Percentiles rank a stretch among this genome's conserved stretches.
These are phyloP conservation scores for Coemansia sp. DNA, from an alignment of 192 early-diverging fungal genomes.

Conservation along the genomic window DNA sequence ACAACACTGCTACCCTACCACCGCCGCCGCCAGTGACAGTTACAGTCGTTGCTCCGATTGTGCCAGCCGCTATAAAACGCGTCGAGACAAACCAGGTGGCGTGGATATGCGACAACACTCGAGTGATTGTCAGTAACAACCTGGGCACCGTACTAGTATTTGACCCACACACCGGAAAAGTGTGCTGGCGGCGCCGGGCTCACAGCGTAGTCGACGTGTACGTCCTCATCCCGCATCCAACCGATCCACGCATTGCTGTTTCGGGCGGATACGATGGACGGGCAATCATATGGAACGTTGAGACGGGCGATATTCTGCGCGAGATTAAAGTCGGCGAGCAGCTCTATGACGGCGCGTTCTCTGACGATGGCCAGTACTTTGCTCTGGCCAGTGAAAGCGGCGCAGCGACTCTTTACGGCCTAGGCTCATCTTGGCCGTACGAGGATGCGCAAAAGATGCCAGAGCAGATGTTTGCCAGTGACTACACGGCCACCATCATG, in stretches of 20 bases:
- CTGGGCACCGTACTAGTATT: conserved; percentile 68
- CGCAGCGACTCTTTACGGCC: conserved; percentile 69
- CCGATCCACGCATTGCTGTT: conserved; percentile 67
- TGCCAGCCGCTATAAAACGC: conserved; percentile 10
- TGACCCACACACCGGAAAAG: conserved; percentile 63
- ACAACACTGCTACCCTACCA: conserved; percentile 5
- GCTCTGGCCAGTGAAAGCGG: conserved; percentile 72
- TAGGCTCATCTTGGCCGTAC: conserved; percentile 54
- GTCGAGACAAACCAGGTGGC: conserved; percentile 60
- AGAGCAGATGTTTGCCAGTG: conserved; percentile 78
- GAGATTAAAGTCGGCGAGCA: conserved; percentile 56
- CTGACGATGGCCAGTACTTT: conserved; percentile 72
- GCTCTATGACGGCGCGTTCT: conserved; percentile 74
- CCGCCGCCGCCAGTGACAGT: neutral
- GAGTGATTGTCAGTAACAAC: conserved; percentile 67
- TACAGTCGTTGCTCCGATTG: neutral
- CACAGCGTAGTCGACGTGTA: conserved; percentile 62
- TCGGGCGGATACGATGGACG: conserved; percentile 83
- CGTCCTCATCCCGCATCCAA: conserved; percentile 74
- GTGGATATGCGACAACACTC: conserved; percentile 70
- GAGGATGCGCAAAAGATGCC: conserved; percentile 53
- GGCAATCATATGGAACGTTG: conserved; percentile 80
- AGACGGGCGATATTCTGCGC: conserved; percentile 55
- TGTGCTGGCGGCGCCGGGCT: conserved; percentile 34
- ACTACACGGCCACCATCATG: conserved; percentile 69